Evolutionary conservation across 1,284 basidiomycete genomes (phyloP), one percentile per base, ranked within the genome.

Genomic region (Ganoderma lucidum): DNA sequence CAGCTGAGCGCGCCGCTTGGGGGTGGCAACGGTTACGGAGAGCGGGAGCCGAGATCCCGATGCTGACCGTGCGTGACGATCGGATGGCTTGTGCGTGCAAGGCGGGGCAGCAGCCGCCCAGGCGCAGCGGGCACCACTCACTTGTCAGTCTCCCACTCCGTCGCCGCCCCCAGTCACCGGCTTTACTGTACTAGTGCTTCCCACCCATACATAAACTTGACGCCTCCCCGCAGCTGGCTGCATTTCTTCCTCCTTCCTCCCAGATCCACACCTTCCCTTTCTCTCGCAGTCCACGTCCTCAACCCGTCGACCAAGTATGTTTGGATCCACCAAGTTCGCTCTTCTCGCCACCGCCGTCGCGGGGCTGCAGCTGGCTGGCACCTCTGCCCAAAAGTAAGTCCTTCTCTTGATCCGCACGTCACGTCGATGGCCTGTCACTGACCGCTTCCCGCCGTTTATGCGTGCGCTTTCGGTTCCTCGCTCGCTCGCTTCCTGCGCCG

Each of bases 341-440:
- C 45, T 72, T 66, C 44, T 68, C 58, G 76, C 77, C 67, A 68
- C 81, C 73, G 73, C 83, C 70, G 68, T 82, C 51, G 76, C 75
- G 65, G 84, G 76, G 64, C 80, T 83, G 74, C 81, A 82, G 72
- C 78, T 83, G 75, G 83, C 80, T 70, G 66, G 71, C 68, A 65
- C 69, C 44, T 80, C 80, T 74, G 86, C 86, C 37, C 82, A 84
- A 70, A 78, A 82, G 87, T 88, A 75, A 74, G 85, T 79, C 28
- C 9, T 35, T 1, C 9, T 41, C 55, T 64, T 28, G 44, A 41
- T 42, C 35, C 44, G 19, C 42, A 60, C 62, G 48, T 59, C 64
- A 60, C 62, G 48, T 59, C 64, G 37, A 45, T 23, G 42, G 44
- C 44, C 61, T 56, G 53, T 48, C 64, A 41, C 64, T 65, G 30